These are phyloP conservation scores for Hydnomerulius pinastri DNA, from an alignment of 768 basidiomycete species.

Conservation along the genomic window DNA sequence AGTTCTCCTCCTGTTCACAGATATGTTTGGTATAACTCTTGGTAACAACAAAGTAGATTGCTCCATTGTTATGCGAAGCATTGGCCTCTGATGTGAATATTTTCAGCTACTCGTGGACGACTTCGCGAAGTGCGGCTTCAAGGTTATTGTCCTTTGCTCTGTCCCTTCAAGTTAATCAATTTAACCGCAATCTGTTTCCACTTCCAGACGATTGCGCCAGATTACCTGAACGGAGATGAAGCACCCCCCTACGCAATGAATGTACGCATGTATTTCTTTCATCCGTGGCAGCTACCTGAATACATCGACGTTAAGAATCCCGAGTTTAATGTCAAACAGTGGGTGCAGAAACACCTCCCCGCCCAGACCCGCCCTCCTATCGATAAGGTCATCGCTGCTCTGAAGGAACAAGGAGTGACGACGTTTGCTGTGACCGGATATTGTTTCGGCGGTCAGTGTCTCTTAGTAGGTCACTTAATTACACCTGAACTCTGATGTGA, in stretches of 20 bases:
- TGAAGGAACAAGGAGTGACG: conserved; percentile 40
- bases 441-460: conserved; percentile 40
- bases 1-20: conserved; percentile 43
- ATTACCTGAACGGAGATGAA: conserved; percentile 32
- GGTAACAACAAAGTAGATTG: conserved; percentile 33
- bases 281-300: not conserved
- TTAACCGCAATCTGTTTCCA: not conserved
- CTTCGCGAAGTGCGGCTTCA: conserved; percentile 42
- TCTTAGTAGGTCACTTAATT: not conserved
- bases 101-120: conserved; percentile 45
- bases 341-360: conserved; percentile 36
- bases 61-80: not conserved
- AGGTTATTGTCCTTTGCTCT: conserved; percentile 24
- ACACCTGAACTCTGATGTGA: not conserved
- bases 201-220: conserved; percentile 21
- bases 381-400: conserved; percentile 38
- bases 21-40: conserved; percentile 37
- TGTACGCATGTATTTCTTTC: conserved; percentile 5
- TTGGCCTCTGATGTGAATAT: not conserved
- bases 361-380: conserved; percentile 36
- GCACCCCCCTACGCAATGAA: conserved; percentile 15
- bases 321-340: conserved; percentile 31
- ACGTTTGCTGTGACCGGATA: conserved; percentile 43
- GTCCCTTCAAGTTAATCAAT: not conserved
- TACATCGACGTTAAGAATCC: not conserved